phyloP scores from a whole-genome alignment of 306 rosid species.

The Gastrolobium bilobum region DNA sequence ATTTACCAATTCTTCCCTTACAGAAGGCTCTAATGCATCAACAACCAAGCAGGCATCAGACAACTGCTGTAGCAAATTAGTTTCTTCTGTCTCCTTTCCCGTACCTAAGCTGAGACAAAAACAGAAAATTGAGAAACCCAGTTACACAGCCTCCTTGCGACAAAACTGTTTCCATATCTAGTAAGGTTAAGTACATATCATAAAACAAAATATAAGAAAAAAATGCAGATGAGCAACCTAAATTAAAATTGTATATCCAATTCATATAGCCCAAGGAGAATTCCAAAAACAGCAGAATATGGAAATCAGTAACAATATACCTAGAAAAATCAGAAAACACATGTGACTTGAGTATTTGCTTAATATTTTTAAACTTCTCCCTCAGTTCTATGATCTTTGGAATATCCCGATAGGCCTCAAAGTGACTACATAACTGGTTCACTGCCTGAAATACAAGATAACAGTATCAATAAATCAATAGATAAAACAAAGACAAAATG shows the following conservation, averaged over 20 bases:
- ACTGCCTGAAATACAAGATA: constrained; percentile 82
- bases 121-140: constrained; percentile 54
- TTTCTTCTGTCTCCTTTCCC: constrained; percentile 97
- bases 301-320: constrained; percentile 56
- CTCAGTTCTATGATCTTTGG: constrained; percentile 97
- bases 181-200: constrained; percentile 30
- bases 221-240: constrained; percentile 16
- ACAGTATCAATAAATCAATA: constrained; percentile 36
- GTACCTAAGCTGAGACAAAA: constrained; percentile 95
- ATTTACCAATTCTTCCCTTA: constrained; percentile 96
- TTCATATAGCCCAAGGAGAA: constrained; percentile 22
- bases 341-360: constrained; percentile 98
- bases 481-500: constrained; percentile 33
- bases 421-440: constrained; percentile 96
- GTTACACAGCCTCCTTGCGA: constrained; percentile 43
- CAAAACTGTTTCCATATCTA: constrained; percentile 17
- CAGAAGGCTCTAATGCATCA: constrained; percentile 98
- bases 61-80: constrained; percentile 86
- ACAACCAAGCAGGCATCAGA: constrained; percentile 99
- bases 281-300: constrained; percentile 41
- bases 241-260: constrained; percentile 19
- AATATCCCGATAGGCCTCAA: constrained; percentile 97
- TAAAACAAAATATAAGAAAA: neutral
- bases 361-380: constrained; percentile 98
- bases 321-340: constrained; percentile 96